Base-by-base conservation (phyloP, 495 filamentous ascomycete species). In the Annulohypoxylon moriforme region DNA sequence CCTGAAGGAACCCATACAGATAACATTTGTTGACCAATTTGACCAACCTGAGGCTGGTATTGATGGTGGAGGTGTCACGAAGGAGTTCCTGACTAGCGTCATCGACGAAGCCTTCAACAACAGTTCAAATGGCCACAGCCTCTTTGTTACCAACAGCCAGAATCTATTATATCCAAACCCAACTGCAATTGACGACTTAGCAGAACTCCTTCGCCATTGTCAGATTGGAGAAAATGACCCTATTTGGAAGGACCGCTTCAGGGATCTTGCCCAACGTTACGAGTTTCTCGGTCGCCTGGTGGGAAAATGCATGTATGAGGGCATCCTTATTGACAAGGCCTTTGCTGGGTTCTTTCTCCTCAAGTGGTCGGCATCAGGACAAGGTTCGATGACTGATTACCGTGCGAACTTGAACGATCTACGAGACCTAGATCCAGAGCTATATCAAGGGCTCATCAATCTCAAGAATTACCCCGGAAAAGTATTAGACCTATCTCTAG, bases 271-370 rank as follows among this genome's bases (percentile, higher is more conserved):
- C 5, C 86, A 86, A 62, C 88, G 90, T 9, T 98, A 94, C 75
- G 95, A 98, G 75, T 99, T 99, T 69, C 82, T 97, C 0, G 96
- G 96, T 10, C 89, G 96, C 6, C 86, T 98, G 27, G 90, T 99
- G 46, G 96, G 96, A 3, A 99, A 99, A 78, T 99, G 96, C 80
- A 85, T 99, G 60, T 99, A 99, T 73, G 96, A 99, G 81, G 94
- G 95, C 1, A 98, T 99, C 53, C 85, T 99, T 10, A 91, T 98
- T 60, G 94, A 99, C 77, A 91, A 98, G 71, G 85, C 88, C 64
- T 99, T 99, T 81, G 96, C 95, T 1, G 90, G 92, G 2, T 98
- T 98, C 81, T 99, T 99, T 83, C 87, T 99, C 5, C 86, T 97
- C 38, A 97, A 97, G 75, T 99, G 96, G 96, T 88, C 93, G 9